Base-by-base conservation (phyloP, 306 rosid species). In the Prosopis cineraria region DNA sequence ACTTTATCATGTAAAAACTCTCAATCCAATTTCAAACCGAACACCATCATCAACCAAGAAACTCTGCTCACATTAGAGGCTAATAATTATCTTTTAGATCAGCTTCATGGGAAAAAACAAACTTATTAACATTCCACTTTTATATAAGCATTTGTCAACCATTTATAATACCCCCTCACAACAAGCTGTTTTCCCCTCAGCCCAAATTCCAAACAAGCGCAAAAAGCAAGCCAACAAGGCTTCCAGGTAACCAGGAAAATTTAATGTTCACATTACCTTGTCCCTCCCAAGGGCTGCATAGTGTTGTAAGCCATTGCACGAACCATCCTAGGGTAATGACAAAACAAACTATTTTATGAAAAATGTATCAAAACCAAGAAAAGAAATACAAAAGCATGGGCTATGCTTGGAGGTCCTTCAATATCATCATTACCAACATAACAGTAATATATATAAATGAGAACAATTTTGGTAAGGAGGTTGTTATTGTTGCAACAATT, bases 271-370 rank as follows among this genome's bases (percentile, higher is more conserved):
- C 27, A 44, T 58, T 90, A 95, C 99, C 98, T 85, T 91, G 90
- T 95, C 99, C 89, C 99, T 93, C 43, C 99, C 99, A 67, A 95
- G 96, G 44, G 99, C 98, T 58, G 99, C 99, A 84, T 95, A 95
- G 79, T 95, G 99, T 80, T 95, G 99, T 85, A 95, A 87, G 81
- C 99, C 99, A 89, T 95, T 95, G 86, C 99, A 95, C 5, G 99
- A 95, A 85, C 99, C 99, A 91, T 95, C 99, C 99, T 95, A 80
- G 87, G 72, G 81, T 74, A 62, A 53, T 34, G 44, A 75, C 29
- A 66, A 74, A 75, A 37, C 80, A 70, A 80, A 44, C 6, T 16
- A 55, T 3, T 12, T 43, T 48, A 80, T 33, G 30, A 33, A 8
- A 40, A 55, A n/a, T 68, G 73, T 34, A 76, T 58, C 12, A 11